These are phyloP conservation scores for Gypsophila paniculata DNA, from an alignment of 179 eudicot genomes.

Conservation along the genomic window DNA sequence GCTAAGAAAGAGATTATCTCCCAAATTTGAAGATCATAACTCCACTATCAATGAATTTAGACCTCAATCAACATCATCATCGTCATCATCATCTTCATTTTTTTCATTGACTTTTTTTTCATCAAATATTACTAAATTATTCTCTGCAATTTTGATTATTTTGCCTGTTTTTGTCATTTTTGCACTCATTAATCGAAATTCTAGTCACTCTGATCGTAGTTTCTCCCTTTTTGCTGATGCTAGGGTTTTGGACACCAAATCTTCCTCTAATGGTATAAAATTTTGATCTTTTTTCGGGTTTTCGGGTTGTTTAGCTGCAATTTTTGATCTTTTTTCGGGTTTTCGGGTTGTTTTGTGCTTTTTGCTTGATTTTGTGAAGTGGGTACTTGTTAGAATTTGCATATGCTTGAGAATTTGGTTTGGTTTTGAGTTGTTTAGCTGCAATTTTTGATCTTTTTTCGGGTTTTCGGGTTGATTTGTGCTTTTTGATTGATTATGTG, in stretches of 20 bases:
- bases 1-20: constrained; percentile 38
- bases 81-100: constrained; percentile 18
- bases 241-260: constrained; percentile 52
- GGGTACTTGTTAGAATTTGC: not conserved
- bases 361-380: not conserved
- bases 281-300: constrained; percentile 18
- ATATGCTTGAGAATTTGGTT: not conserved
- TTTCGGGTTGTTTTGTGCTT: constrained; percentile 4
- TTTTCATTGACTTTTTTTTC: constrained; percentile 39
- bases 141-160: constrained; percentile 50
- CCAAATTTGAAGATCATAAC: constrained; percentile 28
- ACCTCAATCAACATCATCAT: constrained; percentile 18
- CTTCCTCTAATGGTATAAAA: constrained; percentile 28
- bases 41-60: constrained; percentile 23
- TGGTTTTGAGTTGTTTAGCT: not conserved
- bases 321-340: not conserved
- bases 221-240: constrained; percentile 56
- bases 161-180: constrained; percentile 53
- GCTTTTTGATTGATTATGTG: not conserved
- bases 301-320: not conserved
- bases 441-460: too few species aligned
- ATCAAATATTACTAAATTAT: constrained; percentile 36
- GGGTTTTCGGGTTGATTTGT: not conserved
- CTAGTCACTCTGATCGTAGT: constrained; percentile 28
- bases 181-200: constrained; percentile 40